Evolutionary conservation across 2,329 filamentous ascomycete genomes (phyloP).

Genomic region (Capronia coronata): DNA sequence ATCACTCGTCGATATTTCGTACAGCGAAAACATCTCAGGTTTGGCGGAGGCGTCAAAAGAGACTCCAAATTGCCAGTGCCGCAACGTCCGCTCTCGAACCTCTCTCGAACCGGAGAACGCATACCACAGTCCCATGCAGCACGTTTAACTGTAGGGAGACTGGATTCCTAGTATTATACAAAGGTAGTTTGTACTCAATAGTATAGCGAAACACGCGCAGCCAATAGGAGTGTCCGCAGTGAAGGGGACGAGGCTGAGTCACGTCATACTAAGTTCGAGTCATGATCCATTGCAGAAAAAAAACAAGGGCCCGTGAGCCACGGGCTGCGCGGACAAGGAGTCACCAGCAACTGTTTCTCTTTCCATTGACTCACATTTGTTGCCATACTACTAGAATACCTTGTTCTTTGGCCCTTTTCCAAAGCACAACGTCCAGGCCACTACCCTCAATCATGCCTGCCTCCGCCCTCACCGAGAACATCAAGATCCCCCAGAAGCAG

Average conservation of each 20-base stretch:
- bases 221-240: not conserved
- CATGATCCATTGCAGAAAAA: not conserved
- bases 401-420: not conserved
- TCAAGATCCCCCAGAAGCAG: conserved; percentile 17
- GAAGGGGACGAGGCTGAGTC: conserved; percentile 1
- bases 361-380: not conserved
- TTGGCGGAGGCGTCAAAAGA: too few relatives aligned
- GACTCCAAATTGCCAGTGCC: too few relatives aligned
- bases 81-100: too few relatives aligned
- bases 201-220: too few relatives aligned
- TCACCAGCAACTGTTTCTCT: not conserved
- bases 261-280: not conserved
- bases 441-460: conserved; percentile 18
- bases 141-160: too few relatives aligned
- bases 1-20: not conserved
- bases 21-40: too few relatives aligned
- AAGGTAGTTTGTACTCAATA: too few relatives aligned
- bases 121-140: too few relatives aligned
- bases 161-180: too few relatives aligned
- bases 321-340: not conserved
- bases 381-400: too few relatives aligned
- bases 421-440: not conserved
- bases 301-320: not conserved
- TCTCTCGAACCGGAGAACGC: too few relatives aligned
- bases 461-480: conserved; percentile 24